Evolutionary conservation across 495 filamentous ascomycete genomes (phyloP).

Genomic region (Trichoderma orchidacearum): DNA sequence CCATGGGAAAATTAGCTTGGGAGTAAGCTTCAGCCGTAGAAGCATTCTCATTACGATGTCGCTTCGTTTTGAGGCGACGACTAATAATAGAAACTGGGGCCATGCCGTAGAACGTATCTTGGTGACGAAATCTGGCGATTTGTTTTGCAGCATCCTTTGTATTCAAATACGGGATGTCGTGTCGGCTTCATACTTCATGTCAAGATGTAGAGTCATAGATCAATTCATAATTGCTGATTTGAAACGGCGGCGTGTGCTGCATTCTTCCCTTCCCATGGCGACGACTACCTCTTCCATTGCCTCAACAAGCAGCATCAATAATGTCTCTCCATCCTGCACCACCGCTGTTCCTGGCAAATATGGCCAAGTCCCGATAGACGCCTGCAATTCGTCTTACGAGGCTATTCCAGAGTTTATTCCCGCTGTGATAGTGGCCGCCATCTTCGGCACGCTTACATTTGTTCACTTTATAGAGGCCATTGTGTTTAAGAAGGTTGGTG

Average conservation of each 20-base stretch:
- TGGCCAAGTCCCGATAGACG: slow-evolving; percentile 22
- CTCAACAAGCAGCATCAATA: neutral
- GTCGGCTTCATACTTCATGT: no score
- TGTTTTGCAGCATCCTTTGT: no score
- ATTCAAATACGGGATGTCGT: no score
- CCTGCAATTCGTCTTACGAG: slow-evolving; percentile 29
- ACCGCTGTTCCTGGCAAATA: slow-evolving; percentile 23
- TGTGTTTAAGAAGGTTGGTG: neutral
- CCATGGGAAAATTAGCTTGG: no score
- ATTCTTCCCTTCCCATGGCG: neutral
- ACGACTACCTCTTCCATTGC: neutral
- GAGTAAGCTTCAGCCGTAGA: neutral
- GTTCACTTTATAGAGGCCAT: neutral
- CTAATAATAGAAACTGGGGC: no score
- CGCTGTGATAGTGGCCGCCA: slow-evolving; percentile 15
- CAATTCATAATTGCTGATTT: neutral
- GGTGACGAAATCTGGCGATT: no score
- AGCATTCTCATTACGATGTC: neutral
- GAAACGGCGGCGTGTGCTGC: neutral
- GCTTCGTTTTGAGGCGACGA: no score
- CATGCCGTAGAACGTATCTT: no score
- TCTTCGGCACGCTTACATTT: slow-evolving; percentile 23
- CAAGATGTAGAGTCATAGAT: neutral
- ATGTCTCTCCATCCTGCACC: slow-evolving; percentile 6
- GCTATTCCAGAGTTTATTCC: slow-evolving; percentile 21